phyloP scores from a whole-genome alignment of 1,284 basidiomycete species.

The Phylloboletellus chloephorus region DNA sequence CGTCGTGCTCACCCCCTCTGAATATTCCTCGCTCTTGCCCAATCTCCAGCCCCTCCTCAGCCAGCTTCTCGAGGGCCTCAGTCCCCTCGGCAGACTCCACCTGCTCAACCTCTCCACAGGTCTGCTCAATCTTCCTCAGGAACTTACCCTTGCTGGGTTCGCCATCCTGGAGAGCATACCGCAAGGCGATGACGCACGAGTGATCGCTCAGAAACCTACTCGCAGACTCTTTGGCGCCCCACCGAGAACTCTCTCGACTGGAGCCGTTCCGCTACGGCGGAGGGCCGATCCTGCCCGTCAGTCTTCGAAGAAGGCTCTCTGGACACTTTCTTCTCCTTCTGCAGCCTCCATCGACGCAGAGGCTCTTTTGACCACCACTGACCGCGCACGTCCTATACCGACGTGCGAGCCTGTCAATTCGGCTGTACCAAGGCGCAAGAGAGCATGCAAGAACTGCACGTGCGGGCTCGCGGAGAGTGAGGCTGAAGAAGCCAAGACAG shows the following conservation, averaged over 20 bases:
- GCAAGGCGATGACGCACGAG: conserved; percentile 32
- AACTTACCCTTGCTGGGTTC: conserved; percentile 62
- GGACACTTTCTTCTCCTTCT: conserved; percentile 61
- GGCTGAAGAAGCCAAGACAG: conserved; percentile 61
- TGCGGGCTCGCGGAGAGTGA: conserved; percentile 93
- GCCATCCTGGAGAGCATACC: conserved; percentile 41
- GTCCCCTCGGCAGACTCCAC: conserved; percentile 63
- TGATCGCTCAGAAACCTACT: conserved; percentile 66
- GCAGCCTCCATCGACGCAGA: conserved; percentile 73
- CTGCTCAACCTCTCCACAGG: conserved; percentile 49
- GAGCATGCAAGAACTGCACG: conserved; percentile 91
- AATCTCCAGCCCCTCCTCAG: conserved; percentile 51
- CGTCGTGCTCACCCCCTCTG: conserved; percentile 52
- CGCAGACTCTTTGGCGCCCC: conserved; percentile 31
- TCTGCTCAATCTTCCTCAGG: conserved; percentile 44
- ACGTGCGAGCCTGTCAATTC: conserved; percentile 59
- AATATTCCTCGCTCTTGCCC: conserved; percentile 54
- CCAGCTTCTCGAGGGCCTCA: conserved; percentile 53
- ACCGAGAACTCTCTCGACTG: conserved; percentile 35
- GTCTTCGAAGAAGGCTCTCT: conserved; percentile 72
- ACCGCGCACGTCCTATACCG: conserved; percentile 62
- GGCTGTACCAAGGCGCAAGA: conserved; percentile 61
- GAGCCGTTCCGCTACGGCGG: conserved; percentile 43
- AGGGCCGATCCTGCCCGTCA: conserved; percentile 52
- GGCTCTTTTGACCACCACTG: conserved; percentile 65